A percentile compares a stretch with the other conserved stretches of the same genome.
Conservation (phyloP, 2,329 filamentous ascomycete genomes). For the Talaromyces sp. region DNA sequence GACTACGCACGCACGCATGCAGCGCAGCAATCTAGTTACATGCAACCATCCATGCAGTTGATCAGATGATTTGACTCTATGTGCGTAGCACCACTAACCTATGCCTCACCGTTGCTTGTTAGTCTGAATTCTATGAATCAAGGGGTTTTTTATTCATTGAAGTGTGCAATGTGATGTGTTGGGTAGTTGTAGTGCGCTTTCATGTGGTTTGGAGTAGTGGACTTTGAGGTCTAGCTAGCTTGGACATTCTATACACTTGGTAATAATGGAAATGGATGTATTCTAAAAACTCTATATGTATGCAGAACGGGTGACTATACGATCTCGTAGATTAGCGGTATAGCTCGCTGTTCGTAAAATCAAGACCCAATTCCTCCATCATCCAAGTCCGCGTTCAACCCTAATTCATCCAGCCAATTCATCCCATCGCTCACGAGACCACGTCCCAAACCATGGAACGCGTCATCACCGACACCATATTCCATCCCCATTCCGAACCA, state of each 20-base stretch:
- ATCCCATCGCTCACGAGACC: slow-evolving; percentile 9
- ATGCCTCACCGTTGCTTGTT: slow-evolving; percentile 8
- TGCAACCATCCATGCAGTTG: not conserved
- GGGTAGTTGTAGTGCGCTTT: not conserved
- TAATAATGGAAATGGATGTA: not conserved
- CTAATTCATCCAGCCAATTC: slow-evolving; percentile 14
- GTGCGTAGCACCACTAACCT: not conserved
- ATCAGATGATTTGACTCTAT: slow-evolving; percentile 7
- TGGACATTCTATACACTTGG: not conserved
- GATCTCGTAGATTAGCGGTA: not conserved
- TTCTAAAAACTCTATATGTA: not conserved
- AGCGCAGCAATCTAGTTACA: not conserved
- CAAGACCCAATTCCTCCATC: slow-evolving; percentile 1
- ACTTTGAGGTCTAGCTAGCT: not conserved
- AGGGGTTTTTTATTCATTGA: too few species aligned
- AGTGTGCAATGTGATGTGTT: not conserved
- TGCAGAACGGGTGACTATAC: not conserved
- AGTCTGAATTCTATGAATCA: not conserved
- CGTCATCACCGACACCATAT: slow-evolving; percentile 3
- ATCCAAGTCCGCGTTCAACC: slow-evolving; percentile 6
- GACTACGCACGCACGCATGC: not conserved
- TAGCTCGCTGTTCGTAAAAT: not conserved
- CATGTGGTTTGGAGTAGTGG: not conserved
- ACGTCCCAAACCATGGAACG: slow-evolving; percentile 5
- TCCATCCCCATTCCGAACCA: slow-evolving; percentile 13